A percentile compares a stretch with the other conserved stretches of the same genome.
phyloP scores from a whole-genome alignment of 1,139 yeast species.

The Diutina scorzettiae region DNA sequence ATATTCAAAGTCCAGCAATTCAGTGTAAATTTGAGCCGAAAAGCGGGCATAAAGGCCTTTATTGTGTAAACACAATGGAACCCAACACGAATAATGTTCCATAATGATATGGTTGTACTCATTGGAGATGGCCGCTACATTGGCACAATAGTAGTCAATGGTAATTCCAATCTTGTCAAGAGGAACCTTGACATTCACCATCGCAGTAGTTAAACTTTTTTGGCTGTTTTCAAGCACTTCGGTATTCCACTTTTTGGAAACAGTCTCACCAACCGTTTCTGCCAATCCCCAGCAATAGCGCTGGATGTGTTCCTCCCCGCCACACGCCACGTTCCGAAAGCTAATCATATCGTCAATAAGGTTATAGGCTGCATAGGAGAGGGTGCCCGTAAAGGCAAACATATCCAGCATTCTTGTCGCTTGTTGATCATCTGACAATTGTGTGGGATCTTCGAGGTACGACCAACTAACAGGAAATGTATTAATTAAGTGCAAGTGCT shows the following conservation, averaged over 20 bases:
- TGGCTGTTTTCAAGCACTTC: conserved; percentile 19
- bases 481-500: conserved; percentile 39
- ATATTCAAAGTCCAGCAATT: conserved; percentile 36
- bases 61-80: conserved; percentile 33
- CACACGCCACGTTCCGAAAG: conserved; percentile 39
- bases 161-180: conserved; percentile 6
- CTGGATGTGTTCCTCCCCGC: conserved; percentile 41
- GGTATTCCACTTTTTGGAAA: conserved; percentile 27
- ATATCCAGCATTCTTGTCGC: conserved; percentile 23
- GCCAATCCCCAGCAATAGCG: conserved; percentile 38
- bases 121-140: not conserved
- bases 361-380: conserved; percentile 17
- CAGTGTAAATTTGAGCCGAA: conserved; percentile 50
- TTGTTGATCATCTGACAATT: conserved; percentile 14
- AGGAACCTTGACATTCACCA: conserved; percentile 40
- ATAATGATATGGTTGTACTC: conserved; percentile 7
- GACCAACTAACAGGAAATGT: conserved; percentile 47
- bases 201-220: conserved; percentile 23
- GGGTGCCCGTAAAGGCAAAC: conserved; percentile 28
- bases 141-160: not conserved
- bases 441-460: conserved; percentile 19
- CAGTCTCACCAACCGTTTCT: conserved; percentile 20
- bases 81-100: conserved; percentile 26
- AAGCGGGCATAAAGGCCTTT: conserved; percentile 37
- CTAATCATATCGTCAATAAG: conserved; percentile 27